Percentiles rank a stretch among this genome's conserved stretches.
Evolutionary conservation across 805 yeast genomes (phyloP).

Genomic region (Metschnikowia aberdeeniae): DNA sequence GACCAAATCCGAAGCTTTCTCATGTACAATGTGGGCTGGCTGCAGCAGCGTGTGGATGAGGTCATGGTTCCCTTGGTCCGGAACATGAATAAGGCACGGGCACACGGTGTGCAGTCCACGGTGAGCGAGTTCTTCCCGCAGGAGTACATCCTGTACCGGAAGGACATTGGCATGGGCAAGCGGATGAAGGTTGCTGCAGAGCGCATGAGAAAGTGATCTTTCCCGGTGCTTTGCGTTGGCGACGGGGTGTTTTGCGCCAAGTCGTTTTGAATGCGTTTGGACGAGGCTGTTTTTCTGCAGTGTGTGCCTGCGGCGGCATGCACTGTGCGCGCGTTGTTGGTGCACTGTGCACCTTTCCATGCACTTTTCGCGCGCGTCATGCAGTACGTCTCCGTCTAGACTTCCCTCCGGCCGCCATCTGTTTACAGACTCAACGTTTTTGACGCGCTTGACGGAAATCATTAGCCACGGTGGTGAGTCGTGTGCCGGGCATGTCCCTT

Average conservation of each 20-base stretch:
- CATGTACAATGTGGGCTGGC: slow-evolving; percentile 75
- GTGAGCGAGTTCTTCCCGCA: slow-evolving; percentile 67
- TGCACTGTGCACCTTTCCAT: not conserved
- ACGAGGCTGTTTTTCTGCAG: no score
- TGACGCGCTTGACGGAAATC: not conserved
- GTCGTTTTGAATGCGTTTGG: no score
- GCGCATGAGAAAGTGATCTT: not conserved
- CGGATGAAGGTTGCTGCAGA: slow-evolving; percentile 56
- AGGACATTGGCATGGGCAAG: slow-evolving; percentile 52
- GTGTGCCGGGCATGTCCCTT: no score
- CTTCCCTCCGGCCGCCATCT: no score
- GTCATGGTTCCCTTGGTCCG: slow-evolving; percentile 80
- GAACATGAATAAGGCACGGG: slow-evolving; percentile 63
- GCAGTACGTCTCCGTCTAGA: no score
- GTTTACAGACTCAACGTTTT: not conserved
- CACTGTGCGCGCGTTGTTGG: not conserved
- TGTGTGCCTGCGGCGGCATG: no score
- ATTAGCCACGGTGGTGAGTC: not conserved
- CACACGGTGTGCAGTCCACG: slow-evolving; percentile 54
- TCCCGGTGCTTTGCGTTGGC: not conserved
- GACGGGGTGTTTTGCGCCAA: not conserved
- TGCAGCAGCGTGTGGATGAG: slow-evolving; percentile 68
- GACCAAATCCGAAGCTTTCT: slow-evolving; percentile 72
- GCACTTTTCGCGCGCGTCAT: no score
- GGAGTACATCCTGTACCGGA: slow-evolving; percentile 45